Evolutionary conservation across 192 early-diverging fungal genomes (phyloP).

Genomic region (Coemansia sp.): DNA sequence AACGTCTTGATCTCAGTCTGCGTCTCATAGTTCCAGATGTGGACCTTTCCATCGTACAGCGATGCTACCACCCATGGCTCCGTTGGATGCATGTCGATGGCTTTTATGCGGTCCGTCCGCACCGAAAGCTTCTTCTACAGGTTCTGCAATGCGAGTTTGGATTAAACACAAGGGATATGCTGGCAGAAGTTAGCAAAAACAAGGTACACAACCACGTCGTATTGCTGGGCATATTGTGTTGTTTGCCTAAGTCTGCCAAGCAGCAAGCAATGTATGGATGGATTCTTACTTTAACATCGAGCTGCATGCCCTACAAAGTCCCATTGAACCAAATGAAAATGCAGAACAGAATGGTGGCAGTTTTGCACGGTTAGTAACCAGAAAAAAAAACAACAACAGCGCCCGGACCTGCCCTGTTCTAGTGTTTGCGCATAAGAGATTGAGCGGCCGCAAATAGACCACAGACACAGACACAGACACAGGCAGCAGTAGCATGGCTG

Average conservation of each 20-base stretch:
- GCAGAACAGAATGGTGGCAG: neutral
- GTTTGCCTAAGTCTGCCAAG: too few species aligned
- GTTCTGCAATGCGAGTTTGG: neutral
- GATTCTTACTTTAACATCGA: conserved; percentile 57
- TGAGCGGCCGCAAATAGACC: neutral
- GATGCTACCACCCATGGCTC: conserved; percentile 98
- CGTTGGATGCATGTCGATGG: conserved; percentile 96
- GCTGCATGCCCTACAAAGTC: conserved; percentile 52
- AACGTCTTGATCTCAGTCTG: conserved; percentile 95
- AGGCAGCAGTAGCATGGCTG: neutral
- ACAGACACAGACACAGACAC: neutral
- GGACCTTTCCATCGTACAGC: conserved; percentile 92
- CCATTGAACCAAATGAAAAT: neutral
- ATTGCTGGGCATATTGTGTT: too few species aligned
- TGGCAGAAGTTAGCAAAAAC: neutral
- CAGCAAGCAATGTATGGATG: neutral
- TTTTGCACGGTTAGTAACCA: neutral
- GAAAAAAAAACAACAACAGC: neutral
- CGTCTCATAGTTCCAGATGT: conserved; percentile 99
- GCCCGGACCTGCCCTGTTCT: neutral
- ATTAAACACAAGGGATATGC: neutral
- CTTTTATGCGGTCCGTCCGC: conserved; percentile 92
- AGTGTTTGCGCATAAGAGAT: neutral
- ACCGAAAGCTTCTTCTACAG: conserved; percentile 57
- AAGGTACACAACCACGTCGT: neutral